These are phyloP conservation scores for Cantharellus cinnabarinus DNA, from an alignment of 768 basidiomycete genomes.

Conservation along the genomic window DNA sequence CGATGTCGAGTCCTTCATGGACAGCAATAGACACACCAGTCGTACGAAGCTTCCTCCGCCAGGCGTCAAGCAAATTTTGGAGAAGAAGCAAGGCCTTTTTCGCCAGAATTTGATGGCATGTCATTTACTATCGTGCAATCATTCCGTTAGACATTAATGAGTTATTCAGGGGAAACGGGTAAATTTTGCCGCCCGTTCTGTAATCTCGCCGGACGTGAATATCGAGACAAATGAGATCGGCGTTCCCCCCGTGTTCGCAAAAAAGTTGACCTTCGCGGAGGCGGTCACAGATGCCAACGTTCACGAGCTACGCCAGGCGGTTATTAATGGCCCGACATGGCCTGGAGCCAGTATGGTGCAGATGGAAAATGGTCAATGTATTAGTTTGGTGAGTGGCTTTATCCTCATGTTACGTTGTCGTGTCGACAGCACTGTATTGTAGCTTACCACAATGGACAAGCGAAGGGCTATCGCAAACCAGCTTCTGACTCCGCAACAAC, in stretches of 20 bases:
- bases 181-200: conserved; percentile 98
- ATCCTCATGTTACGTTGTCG: neutral
- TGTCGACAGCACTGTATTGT: neutral
- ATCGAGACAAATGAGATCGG: conserved; percentile 99
- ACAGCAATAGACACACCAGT: conserved; percentile 85
- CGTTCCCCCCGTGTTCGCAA: conserved; percentile 90
- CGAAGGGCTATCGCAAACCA: conserved; percentile 91
- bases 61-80: conserved; percentile 88
- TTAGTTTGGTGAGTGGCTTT: conserved; percentile 22
- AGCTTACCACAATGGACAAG: conserved; percentile 36
- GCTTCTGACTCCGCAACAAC: conserved; percentile 75
- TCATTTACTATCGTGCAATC: conserved; percentile 5
- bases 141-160: neutral
- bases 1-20: conserved; percentile 93
- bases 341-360: conserved; percentile 92
- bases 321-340: conserved; percentile 74
- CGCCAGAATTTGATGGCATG: conserved; percentile 97
- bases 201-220: conserved; percentile 97
- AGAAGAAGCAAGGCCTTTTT: conserved; percentile 98
- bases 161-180: conserved; percentile 80
- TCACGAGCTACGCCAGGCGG: conserved; percentile 66
- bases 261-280: conserved; percentile 92
- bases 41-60: conserved; percentile 66
- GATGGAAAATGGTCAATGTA: conserved; percentile 81
- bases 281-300: conserved; percentile 87